Base-by-base conservation (phyloP, 179 eudicot species). In the Silene noctiflora region DNA sequence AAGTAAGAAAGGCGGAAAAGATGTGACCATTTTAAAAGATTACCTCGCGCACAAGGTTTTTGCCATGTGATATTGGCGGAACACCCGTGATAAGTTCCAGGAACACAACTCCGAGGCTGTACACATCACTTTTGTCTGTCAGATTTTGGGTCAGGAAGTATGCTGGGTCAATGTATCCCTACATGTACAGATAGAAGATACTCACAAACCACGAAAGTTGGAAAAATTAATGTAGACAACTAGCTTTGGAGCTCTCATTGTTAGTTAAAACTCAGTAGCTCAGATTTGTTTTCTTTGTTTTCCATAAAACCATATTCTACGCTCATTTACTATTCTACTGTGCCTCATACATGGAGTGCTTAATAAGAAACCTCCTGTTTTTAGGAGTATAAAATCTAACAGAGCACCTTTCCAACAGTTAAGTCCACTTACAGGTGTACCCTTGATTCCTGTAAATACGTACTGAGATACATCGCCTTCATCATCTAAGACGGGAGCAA, bases 151-250 rank as follows among this genome's bases (percentile, higher is more conserved):
- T 91, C 76, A 86, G 77, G 76, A 90, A 78, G 82, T 91, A 91
- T 61, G 90, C 92, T 13, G 91, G 94, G 79, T 90, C 96, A 60
- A 91, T 83, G 76, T 91, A 91, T 61, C 96, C 96, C 96, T 91
- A 89, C 77, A 84, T 25, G 35, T 10, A 67, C 51, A 80, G 7
- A 39, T 33, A 16, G 42, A 75, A 20, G 3, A 17, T 22, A 3
- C 8, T 64, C 64, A 70, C 33, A 11, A 33, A 20, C 14, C 3
- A 31, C 46, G 19, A 24, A 4, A 3, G 24, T 7, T 60, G 22
- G 21, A 60, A 60, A 19, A 21, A n/a, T 6, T 4, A 58, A n/a
- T 33, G 6, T 33, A 31, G 35, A 4, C 35, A 1, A 31, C 35
- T 31, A 31, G 35, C 35, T 31, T 31, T 31, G 1, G 35, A 31